Evolutionary conservation across 1,139 yeast species (phyloP).

Genomic region (Yamadazyma epiphylla): DNA sequence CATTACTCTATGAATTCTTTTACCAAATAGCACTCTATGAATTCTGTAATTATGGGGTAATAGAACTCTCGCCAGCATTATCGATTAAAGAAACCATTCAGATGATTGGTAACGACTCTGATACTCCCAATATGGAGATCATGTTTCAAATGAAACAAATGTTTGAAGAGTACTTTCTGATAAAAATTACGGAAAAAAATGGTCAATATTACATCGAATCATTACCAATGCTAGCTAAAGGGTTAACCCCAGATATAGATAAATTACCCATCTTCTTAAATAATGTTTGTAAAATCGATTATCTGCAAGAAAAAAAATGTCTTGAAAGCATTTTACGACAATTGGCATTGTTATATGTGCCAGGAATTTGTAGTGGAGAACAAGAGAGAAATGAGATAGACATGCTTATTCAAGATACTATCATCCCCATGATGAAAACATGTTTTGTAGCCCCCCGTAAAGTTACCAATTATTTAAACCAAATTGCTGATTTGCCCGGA

Average conservation of each 20-base stretch:
- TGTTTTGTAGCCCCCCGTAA: conserved; percentile 62
- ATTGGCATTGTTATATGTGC: conserved; percentile 70
- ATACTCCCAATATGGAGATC: conserved; percentile 14
- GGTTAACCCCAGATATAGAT: conserved; percentile 56
- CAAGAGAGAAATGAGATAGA: conserved; percentile 19
- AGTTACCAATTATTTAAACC: conserved; percentile 57
- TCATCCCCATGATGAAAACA: conserved; percentile 66
- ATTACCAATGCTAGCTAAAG: conserved; percentile 66
- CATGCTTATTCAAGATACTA: conserved; percentile 44
- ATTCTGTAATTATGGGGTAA: conserved; percentile 77
- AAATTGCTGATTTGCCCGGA: conserved; percentile 90
- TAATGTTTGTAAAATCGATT: conserved; percentile 59
- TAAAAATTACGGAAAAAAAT: conserved; percentile 28
- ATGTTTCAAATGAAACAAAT: conserved; percentile 61
- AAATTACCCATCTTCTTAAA: conserved; percentile 69
- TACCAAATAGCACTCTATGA: conserved; percentile 78
- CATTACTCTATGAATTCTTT: conserved; percentile 63
- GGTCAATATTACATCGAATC: conserved; percentile 35
- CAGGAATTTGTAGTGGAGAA: conserved; percentile 45
- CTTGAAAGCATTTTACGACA: conserved; percentile 61
- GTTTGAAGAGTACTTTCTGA: conserved; percentile 75
- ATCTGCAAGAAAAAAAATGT: conserved; percentile 66
- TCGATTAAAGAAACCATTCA: conserved; percentile 24
- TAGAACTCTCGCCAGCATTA: conserved; percentile 40
- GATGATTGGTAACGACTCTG: conserved; percentile 17